Evolutionary conservation across 164 flowering plant genomes (phyloP), one percentile per base, ranked within the genome.

Genomic region (Magnolia kwangsiensis): DNA sequence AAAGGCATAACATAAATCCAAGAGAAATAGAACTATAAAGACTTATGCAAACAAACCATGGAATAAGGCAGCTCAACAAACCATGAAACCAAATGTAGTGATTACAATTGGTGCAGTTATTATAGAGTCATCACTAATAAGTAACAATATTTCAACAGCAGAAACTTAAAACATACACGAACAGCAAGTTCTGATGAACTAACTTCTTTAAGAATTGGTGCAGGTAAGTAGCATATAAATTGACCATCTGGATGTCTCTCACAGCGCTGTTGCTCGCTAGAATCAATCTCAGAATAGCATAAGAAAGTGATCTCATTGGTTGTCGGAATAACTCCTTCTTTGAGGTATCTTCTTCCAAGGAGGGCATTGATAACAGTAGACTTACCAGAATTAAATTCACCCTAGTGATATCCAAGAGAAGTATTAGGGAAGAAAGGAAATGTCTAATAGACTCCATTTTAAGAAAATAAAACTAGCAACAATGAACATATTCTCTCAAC

Each of bases 281-380:
- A 80, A 77, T 84, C 89, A 74, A 82, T 71, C 75, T 88, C 88
- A 75, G 98, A 86, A 80, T 90, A 90, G 73, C 92, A 76, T 72
- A 96, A 83, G 80, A 93, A 91, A 37, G 97, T 96, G 79, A 96
- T 96, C 87, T 96, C 99, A 84, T 92, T 93, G n/a, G 99, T 96
- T 66, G 99, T 96, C 18, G 99, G 99, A 81, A 96, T 84, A 79
- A 96, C 98, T 51, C 99, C 99, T 78, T 93, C 99, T 78, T 87
- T 88, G 23, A 96, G 85, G 77, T 91, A 96, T 81, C 83, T 92
- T 73, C 85, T 80, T 78, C 99, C 98, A 78, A 96, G 97, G 71
- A 93, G 93, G 20, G 99, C 99, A 89, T 93, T 93, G 63, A 96
- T 93, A 68, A 96, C 88, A 61, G 92, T 86, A 76, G 99, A 93